Percentiles rank a stretch among this genome's conserved stretches.
Conservation (phyloP, 805 yeast species). For the Sungouiozyma intestinalis region DNA sequence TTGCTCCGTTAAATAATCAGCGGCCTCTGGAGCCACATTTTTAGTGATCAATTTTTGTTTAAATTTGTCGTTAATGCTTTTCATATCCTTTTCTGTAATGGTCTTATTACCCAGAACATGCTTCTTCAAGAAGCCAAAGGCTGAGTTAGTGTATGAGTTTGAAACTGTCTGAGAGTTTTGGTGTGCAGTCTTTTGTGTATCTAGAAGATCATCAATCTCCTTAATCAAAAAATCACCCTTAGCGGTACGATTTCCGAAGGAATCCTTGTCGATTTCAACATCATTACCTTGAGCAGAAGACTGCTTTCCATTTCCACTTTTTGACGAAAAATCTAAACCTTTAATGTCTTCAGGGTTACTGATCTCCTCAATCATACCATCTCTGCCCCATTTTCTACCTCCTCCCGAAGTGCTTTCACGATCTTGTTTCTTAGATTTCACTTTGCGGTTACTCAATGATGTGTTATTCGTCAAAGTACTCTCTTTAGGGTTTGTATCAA, state of each 20-base stretch:
- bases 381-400: conserved; percentile 57
- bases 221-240: conserved; percentile 56
- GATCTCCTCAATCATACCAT: conserved; percentile 44
- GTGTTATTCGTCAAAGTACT: background rate
- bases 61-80: conserved; percentile 53
- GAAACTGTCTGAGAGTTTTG: conserved; percentile 34
- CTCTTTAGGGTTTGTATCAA: conserved; percentile 1
- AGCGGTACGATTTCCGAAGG: conserved; percentile 33
- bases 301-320: conserved; percentile 12
- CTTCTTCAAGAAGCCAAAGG: conserved; percentile 47
- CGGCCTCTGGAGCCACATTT: conserved; percentile 87
- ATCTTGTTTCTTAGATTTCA: conserved; percentile 7
- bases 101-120: conserved; percentile 61
- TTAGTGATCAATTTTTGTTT: conserved; percentile 71
- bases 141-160: conserved; percentile 20
- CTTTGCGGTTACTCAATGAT: conserved; percentile 8
- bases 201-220: conserved; percentile 40
- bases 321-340: conserved; percentile 48
- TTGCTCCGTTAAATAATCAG: conserved; percentile 56
- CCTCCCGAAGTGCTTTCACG: conserved; percentile 9
- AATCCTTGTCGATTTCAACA: conserved; percentile 24
- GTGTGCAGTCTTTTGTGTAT: conserved; percentile 7
- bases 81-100: conserved; percentile 52
- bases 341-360: conserved; percentile 28
- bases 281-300: conserved; percentile 7